Base-by-base conservation (phyloP, 2,329 filamentous ascomycete species). In the Cladosporium sp. region DNA sequence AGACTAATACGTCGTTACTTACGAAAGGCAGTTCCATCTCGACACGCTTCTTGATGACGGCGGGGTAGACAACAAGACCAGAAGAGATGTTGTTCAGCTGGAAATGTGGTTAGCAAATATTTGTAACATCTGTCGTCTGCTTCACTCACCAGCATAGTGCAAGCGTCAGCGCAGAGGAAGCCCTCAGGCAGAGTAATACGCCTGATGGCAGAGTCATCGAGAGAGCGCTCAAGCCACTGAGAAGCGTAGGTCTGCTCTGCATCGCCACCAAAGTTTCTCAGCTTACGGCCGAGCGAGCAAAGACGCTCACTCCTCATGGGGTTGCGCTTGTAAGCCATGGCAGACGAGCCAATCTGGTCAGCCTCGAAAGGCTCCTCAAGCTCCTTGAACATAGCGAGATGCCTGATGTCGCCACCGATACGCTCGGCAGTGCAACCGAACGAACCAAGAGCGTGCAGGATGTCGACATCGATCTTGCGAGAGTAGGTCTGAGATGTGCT, bases 351-450 rank as follows among this genome's bases (percentile, higher is more conserved):
- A 70, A 93, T 92, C 79, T 96, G 92, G 70, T 88, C 86, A 72
- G 87, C 88, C 80, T 93, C 91, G 72, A 92, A 91, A 0, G 91
- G 91, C 81, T 93, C 91, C 75, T 96, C 93, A 66, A 95, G 82
- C 78, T 96, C 92, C 83, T 97, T 96, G 79, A 88, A 85, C 73
- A 85, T 83, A 6, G 89, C 89, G 57, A 94, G 81, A 74, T 91
- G 89, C 58, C 91, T 84, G 70, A 95, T 90, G 72, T 94, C 91
- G 56, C 85, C 84, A 58, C 87, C 86, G 67, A 96, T 93, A 67
- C 89, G 87, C 74, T 91, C 86, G 59, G 88, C 91, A 0, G 91
- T 92, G n/a, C 91, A 85, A 28, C 91, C 93, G 61, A 97, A 88
- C 1, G 88, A 91, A 35, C 86, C 84, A 37, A 97, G 82, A n/a